Conservation (phyloP, 768 basidiomycete genomes). For the Obba rivulosa region DNA sequence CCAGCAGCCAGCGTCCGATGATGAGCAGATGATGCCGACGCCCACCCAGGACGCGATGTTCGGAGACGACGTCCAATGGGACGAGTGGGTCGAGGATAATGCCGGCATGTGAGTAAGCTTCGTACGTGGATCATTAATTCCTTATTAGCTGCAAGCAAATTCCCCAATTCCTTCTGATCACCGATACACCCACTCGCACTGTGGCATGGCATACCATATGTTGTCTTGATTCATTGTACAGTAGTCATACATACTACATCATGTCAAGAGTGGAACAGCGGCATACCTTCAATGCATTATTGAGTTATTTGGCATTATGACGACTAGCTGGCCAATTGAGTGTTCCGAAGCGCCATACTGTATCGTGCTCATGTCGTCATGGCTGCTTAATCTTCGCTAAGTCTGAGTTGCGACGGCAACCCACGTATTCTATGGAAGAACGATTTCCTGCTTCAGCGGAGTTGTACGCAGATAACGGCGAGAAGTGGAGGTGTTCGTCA, state of each 20-base stretch:
- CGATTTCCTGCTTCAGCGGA: too few species aligned
- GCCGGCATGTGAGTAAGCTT: neutral
- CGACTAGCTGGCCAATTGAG: too few species aligned
- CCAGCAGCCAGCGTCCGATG: slow-evolving; percentile 3
- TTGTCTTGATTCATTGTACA: neutral
- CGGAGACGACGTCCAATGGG: slow-evolving; percentile 20
- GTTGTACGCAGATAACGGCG: neutral
- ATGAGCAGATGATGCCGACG: slow-evolving; percentile 7
- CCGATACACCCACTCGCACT: neutral
- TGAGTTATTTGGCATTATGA: too few species aligned
- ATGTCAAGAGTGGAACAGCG: neutral
- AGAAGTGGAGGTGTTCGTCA: neutral
- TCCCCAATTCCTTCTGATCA: neutral
- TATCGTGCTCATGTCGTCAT: too few species aligned
- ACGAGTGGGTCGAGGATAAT: slow-evolving; percentile 20
- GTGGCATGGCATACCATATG: neutral
- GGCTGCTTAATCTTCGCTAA: too few species aligned
- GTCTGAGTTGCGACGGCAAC: too few species aligned
- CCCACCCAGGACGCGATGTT: neutral
- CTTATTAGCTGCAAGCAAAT: neutral
- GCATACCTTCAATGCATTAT: too few species aligned
- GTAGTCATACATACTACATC: neutral
- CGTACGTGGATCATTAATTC: neutral
- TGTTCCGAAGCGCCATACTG: too few species aligned
- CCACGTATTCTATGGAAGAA: too few species aligned